phyloP scores from a whole-genome alignment of 2,329 filamentous ascomycete genomes.

The Uncinocarpus reesii region DNA sequence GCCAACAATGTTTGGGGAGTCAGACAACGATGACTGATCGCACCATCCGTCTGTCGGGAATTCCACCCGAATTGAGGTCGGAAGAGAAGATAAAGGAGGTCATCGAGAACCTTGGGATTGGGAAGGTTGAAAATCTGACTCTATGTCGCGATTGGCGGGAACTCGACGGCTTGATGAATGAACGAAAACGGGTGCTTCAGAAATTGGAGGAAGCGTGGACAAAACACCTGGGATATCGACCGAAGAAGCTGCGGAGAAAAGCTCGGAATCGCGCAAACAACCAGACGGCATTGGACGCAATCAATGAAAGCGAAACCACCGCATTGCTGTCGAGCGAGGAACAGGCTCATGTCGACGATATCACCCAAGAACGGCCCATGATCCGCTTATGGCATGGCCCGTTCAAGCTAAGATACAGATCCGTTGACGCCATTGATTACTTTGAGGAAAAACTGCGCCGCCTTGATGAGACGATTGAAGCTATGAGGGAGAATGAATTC shows the following conservation, averaged over 20 bases:
- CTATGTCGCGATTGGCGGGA: constrained; percentile 79
- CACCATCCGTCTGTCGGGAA: constrained; percentile 82
- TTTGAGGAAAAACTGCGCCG: constrained; percentile 75
- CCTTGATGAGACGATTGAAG: constrained; percentile 63
- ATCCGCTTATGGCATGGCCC: constrained; percentile 69
- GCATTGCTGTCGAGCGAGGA: constrained; percentile 46
- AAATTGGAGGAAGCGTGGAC: constrained; percentile 78
- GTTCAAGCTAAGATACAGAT: constrained; percentile 58
- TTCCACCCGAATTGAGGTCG: constrained; percentile 65
- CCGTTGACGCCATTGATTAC: constrained; percentile 85
- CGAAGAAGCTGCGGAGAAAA: constrained; percentile 34
- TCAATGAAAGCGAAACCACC: constrained; percentile 45
- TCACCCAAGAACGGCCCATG: constrained; percentile 49
- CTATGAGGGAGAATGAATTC: constrained; percentile 64
- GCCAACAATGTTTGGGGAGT: constrained; percentile 83
- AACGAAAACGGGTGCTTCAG: constrained; percentile 55
- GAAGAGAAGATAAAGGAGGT: constrained; percentile 77
- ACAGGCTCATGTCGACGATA: constrained; percentile 36
- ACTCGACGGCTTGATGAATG: constrained; percentile 62
- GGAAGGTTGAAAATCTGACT: constrained; percentile 77
- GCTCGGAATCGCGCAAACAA: constrained; percentile 29
- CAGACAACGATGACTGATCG: constrained; percentile 94
- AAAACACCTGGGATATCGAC: constrained; percentile 54
- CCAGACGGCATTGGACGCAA: neutral
- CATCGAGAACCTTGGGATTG: constrained; percentile 78